A percentile compares a stretch with the other conserved stretches of the same genome.
phyloP scores from a whole-genome alignment of 805 yeast species.

The Yarrowia phangngaensis region DNA sequence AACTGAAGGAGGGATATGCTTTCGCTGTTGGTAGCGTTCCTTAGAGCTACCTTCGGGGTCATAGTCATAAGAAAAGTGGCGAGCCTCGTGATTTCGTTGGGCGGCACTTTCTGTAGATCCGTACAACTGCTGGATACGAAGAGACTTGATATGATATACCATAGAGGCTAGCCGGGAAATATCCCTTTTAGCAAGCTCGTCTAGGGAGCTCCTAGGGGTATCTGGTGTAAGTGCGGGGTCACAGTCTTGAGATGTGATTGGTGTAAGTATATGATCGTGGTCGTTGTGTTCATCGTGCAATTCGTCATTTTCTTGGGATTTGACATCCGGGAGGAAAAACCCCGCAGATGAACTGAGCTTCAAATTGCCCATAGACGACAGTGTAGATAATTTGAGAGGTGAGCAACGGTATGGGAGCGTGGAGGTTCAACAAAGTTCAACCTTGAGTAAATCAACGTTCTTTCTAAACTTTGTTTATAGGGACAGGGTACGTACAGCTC shows the following conservation, averaged over 20 bases:
- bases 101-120: slow-evolving; percentile 23
- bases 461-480: no score
- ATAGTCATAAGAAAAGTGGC: slow-evolving; percentile 12
- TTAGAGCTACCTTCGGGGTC: slow-evolving; percentile 17
- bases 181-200: slow-evolving; percentile 11
- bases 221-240: slow-evolving; percentile 17
- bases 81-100: slow-evolving; percentile 21
- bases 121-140: slow-evolving; percentile 21
- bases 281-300: slow-evolving; percentile 17
- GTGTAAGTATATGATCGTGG: slow-evolving; percentile 22
- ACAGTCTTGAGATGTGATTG: slow-evolving; percentile 19
- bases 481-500: no score
- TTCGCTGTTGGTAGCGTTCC: slow-evolving; percentile 7
- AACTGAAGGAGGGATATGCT: slow-evolving; percentile 29
- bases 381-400: no score
- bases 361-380: slow-evolving; percentile 25
- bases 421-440: no score
- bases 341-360: slow-evolving; percentile 22
- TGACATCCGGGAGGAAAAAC: slow-evolving; percentile 16
- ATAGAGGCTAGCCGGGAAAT: slow-evolving; percentile 20
- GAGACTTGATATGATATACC: slow-evolving; percentile 24
- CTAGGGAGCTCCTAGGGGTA: slow-evolving; percentile 1
- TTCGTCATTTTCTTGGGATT: slow-evolving; percentile 2
- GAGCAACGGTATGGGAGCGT: no score
- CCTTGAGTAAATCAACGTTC: no score